Base-by-base conservation (phyloP, 108 stramenopile species). In the Skeletonema costatum region DNA sequence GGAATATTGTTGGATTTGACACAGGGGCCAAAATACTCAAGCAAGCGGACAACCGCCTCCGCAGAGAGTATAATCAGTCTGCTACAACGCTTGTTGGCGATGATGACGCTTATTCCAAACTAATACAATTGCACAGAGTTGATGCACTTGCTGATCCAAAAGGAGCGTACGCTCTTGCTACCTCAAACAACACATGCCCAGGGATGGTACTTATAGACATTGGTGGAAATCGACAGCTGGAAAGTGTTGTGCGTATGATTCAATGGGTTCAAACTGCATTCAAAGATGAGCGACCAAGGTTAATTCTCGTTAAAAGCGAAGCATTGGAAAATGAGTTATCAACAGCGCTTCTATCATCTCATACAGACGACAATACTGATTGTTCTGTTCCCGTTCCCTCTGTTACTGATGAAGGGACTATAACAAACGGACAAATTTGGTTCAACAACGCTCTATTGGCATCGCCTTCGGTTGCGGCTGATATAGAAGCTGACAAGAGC, bases 211-310 rank as follows among this genome's bases (percentile, higher is more conserved):
- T 90, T 51, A 85, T 95, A 30, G 94, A 95, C 62, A 95, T 95
- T 78, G 94, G 94, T 7, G 94, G 94, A 6, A 95, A 95, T 80
- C 88, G 94, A 25, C 88, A 91, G 51, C 75, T 82, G 10, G 60
- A 75, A 13, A 73, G 82, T 58, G 90, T 95, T 1, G 39, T 90
- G 0, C 74, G 77, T 21, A 93, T 92, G 88, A 69, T 93, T 41
- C 60, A 78, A 16, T 95, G 92, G 92, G 88, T 92, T 1, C 66
- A 87, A 53, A 32, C 61, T 7, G 38, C 75, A 42, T 90, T 90
- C 71, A 41, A 30, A 14, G 21, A 21, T 36, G 33, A 73, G 1
- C 66, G 53, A 33, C 89, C 87, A 64, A 64, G 83, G 30, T 44
- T 89, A 36, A 61, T 92, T 21, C 80, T 95, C 17, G 78, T 95